Base-by-base conservation (phyloP, 2,329 filamentous ascomycete genomes). In the Paraphaeosphaeria sporulosa region DNA sequence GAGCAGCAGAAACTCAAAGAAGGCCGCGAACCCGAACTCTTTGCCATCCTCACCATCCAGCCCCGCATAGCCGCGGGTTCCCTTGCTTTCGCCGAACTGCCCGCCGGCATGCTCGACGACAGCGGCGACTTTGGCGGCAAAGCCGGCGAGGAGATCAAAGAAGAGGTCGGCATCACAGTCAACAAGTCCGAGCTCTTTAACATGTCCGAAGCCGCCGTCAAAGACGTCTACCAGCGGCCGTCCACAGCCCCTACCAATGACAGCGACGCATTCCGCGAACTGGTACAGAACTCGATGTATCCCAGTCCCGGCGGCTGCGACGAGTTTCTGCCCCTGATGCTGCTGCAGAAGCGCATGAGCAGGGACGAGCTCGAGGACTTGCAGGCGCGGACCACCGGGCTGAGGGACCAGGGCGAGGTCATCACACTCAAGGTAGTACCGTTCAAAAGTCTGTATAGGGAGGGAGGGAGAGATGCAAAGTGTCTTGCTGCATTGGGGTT, bases 71-170 rank as follows among this genome's bases (percentile, higher is more conserved):
- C 86, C 4, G 84, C 85, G 0, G 84, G 83, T 0, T 84, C 82
- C 1, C 78, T 88, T 3, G 75, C 81, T 1, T 84, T 88, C 59
- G 67, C 80, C 13, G 86, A 88, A 68, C 81, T 88, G 9, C 86
- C 86, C 2, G 86, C 86, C 0, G 86, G 86, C 19, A 87, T 88
- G 85, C 76, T 88, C 1, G 86, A 88, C 64, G 83, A 84, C 61
- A 21, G 30, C 12, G 82, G 83, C 10, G 81, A 81, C 0, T 85
- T 88, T 61, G 76, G 80, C 0, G 85, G 86, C 7, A 82, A 79
- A 10, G 86, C 86, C 0, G 85, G 84, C 2, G 81, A 83, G 52
- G 86, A 88, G 63, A 85, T 88, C 38, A 65, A 81, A 32, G 85
- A 88, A 69, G 86, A 88, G 69, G 86, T 84, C 0, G 82, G 83